Evolutionary conservation across 129 eudicot species (phyloP).

Genomic region (Ambrosia trifida): DNA sequence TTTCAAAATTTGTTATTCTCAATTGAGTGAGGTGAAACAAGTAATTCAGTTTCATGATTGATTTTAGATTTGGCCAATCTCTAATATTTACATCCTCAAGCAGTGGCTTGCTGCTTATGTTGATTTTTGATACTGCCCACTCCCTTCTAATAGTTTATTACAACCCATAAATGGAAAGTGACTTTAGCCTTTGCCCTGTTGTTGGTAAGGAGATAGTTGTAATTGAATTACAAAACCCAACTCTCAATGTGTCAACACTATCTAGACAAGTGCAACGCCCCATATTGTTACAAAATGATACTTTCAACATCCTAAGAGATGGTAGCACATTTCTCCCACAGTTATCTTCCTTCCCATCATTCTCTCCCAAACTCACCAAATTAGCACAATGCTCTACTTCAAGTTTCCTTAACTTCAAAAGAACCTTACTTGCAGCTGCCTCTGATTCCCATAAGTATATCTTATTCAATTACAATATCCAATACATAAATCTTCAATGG

Average conservation of each 20-base stretch:
- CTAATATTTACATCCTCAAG: neutral
- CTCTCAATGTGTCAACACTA: neutral
- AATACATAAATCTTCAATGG: neutral
- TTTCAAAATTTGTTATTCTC: neutral
- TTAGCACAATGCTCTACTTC: neutral
- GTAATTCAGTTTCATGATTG: neutral
- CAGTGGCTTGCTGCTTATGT: neutral
- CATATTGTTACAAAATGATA: neutral
- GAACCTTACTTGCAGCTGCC: neutral
- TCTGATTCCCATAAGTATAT: neutral
- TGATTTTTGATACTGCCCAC: neutral
- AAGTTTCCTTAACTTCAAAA: neutral
- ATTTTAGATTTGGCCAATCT: neutral
- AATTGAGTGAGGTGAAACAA: neutral
- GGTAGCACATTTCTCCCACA: neutral
- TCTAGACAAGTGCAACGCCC: too few species aligned
- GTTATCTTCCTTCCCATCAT: neutral
- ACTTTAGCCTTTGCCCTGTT: neutral
- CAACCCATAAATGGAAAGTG: neutral
- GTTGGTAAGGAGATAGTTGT: too few species aligned
- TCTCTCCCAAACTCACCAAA: neutral
- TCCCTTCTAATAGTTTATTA: neutral
- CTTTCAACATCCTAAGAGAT: neutral
- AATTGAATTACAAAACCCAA: too few species aligned
- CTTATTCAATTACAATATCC: neutral